phyloP scores from a whole-genome alignment of 225 moss, liverwort and hornwort genomes.

The Pseudoscleropodium purum region DNA sequence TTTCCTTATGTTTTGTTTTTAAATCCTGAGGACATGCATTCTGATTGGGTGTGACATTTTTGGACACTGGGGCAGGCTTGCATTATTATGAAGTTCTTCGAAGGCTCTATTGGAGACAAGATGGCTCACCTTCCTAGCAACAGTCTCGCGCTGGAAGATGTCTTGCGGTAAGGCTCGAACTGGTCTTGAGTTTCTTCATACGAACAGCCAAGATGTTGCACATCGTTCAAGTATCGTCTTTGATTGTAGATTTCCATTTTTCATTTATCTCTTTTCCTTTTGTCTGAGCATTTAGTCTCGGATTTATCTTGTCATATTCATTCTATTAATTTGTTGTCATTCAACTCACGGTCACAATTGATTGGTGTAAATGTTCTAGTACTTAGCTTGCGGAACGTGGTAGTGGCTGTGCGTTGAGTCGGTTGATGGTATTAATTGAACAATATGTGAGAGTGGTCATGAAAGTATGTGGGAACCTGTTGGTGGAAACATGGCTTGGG shows the following conservation, averaged over 20 bases:
- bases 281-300: not conserved
- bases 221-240: not conserved
- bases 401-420: not conserved
- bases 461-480: not conserved
- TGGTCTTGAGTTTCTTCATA: not conserved
- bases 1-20: not conserved
- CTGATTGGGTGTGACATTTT: not conserved
- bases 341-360: not conserved
- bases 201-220: not conserved
- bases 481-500: not conserved
- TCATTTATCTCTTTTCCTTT: not conserved
- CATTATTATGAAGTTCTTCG: constrained; percentile 82
- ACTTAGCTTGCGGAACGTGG: not conserved
- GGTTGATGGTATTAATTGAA: not conserved
- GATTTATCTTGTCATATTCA: not conserved
- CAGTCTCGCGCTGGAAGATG: constrained; percentile 55
- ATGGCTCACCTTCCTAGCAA: constrained; percentile 82
- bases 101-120: constrained; percentile 94
- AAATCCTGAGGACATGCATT: not conserved
- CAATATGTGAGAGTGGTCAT: not conserved
- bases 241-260: not conserved
- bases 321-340: not conserved
- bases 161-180: constrained; percentile 43
- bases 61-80: constrained; percentile 46
- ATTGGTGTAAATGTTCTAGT: not conserved